These are phyloP conservation scores for Lindgomyces ingoldianus DNA, from an alignment of 495 filamentous ascomycete genomes.

Conservation along the genomic window DNA sequence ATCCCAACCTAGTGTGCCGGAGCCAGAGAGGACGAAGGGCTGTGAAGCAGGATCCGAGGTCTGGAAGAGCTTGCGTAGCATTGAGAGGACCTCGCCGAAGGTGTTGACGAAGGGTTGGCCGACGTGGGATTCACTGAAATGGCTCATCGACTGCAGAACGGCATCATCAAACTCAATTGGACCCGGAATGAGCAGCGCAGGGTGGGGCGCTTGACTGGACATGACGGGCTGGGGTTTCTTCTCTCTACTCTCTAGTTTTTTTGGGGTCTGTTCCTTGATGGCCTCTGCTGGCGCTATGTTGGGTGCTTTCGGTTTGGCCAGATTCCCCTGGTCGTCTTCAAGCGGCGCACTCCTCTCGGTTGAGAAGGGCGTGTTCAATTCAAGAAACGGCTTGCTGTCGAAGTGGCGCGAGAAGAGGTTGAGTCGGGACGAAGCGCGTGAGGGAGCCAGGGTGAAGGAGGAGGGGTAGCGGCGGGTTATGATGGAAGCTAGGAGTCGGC, in stretches of 20 bases:
- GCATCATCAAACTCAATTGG: constrained; percentile 99
- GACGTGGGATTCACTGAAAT: constrained; percentile 95
- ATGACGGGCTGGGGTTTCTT: constrained; percentile 52
- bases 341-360: constrained; percentile 58
- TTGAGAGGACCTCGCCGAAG: constrained; percentile 85
- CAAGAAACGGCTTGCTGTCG: constrained; percentile 61
- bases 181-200: constrained; percentile 87
- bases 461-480: constrained; percentile 22
- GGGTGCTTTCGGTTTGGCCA: constrained; percentile 33
- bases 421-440: constrained; percentile 61
- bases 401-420: constrained; percentile 83
- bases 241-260: not conserved
- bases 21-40: constrained; percentile 90
- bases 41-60: constrained; percentile 78
- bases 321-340: constrained; percentile 57
- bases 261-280: not conserved
- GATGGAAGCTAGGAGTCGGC: constrained; percentile 23
- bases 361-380: constrained; percentile 68
- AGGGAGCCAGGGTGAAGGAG: constrained; percentile 54
- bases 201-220: constrained; percentile 78
- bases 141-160: constrained; percentile 90
- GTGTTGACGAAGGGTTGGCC: constrained; percentile 80
- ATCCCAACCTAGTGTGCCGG: constrained; percentile 96
- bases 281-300: not conserved
- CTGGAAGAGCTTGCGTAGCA: constrained; percentile 91